A percentile compares a stretch with the other conserved stretches of the same genome.
These are phyloP conservation scores for Orbilia blumenaviensis DNA, from an alignment of 2,329 filamentous ascomycete genomes.

Conservation along the genomic window DNA sequence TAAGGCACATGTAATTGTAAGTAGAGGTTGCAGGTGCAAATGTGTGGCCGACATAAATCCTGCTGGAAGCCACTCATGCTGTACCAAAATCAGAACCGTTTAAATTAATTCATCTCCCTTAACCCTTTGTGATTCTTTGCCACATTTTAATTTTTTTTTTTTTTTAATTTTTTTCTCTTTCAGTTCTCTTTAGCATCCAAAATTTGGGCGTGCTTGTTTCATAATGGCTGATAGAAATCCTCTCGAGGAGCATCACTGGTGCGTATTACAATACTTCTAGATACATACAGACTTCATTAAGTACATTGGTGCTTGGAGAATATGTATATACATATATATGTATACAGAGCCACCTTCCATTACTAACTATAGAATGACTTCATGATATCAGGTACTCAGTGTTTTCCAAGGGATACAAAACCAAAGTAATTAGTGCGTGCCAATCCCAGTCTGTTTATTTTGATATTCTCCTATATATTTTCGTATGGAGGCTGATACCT, in stretches of 20 bases:
- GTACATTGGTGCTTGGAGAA: too few relatives aligned
- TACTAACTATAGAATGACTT: not conserved
- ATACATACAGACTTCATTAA: too few relatives aligned
- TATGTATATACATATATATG: too few relatives aligned
- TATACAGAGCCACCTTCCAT: not conserved
- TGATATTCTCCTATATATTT: not conserved
- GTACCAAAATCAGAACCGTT: not conserved
- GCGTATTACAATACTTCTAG: not conserved
- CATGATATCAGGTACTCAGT: constrained; percentile 29
- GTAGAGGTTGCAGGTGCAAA: too few relatives aligned
- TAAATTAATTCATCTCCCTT: not conserved
- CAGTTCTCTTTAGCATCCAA: not conserved
- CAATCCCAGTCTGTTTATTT: not conserved
- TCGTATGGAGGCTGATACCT: not conserved
- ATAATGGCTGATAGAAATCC: constrained; percentile 38
- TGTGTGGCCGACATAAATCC: not conserved
- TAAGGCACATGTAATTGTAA: too few relatives aligned
- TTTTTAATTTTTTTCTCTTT: not conserved
- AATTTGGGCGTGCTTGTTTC: not conserved
- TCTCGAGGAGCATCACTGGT: constrained; percentile 37
- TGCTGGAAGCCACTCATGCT: not conserved
- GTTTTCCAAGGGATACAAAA: constrained; percentile 48
- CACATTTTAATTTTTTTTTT: not conserved
- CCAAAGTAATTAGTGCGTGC: constrained; percentile 14
- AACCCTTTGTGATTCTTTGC: not conserved